phyloP scores from a whole-genome alignment of 2,329 filamentous ascomycete species.

The Colletotrichum orbiculare region DNA sequence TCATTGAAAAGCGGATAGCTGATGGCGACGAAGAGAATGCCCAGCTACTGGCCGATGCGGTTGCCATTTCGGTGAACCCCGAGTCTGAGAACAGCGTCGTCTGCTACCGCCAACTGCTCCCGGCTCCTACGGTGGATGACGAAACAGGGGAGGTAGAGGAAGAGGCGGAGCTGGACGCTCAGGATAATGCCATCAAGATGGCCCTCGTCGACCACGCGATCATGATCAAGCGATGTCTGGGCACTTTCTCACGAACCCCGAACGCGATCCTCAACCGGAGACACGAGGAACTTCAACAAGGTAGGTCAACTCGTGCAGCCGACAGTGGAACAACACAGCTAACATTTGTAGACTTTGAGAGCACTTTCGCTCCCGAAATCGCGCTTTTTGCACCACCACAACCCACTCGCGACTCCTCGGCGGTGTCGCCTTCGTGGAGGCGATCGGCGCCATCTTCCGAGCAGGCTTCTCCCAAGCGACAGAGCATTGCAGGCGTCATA shows the following conservation, averaged over 20 bases:
- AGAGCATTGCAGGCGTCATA: constrained; percentile 48
- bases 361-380: constrained; percentile 73
- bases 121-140: constrained; percentile 57
- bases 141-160: constrained; percentile 54
- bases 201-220: constrained; percentile 90
- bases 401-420: constrained; percentile 53
- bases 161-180: constrained; percentile 62
- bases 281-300: constrained; percentile 70
- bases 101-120: constrained; percentile 80
- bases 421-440: constrained; percentile 58
- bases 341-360: constrained; percentile 65
- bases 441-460: constrained; percentile 61
- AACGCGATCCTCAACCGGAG: constrained; percentile 67
- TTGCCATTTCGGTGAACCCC: constrained; percentile 81
- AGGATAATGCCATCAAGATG: constrained; percentile 85
- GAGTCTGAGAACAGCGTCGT: constrained; percentile 81
- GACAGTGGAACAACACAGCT: neutral
- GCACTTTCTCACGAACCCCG: constrained; percentile 72
- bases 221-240: constrained; percentile 84
- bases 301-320: constrained; percentile 59
- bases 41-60: constrained; percentile 77
- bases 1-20: constrained; percentile 78
- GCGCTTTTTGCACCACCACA: constrained; percentile 68
- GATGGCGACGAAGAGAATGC: constrained; percentile 79
- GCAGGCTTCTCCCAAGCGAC: constrained; percentile 43